Percentiles rank a stretch among this genome's conserved stretches.
phyloP scores from a whole-genome alignment of 2,329 filamentous ascomycete species.

The Fusarium redolens region DNA sequence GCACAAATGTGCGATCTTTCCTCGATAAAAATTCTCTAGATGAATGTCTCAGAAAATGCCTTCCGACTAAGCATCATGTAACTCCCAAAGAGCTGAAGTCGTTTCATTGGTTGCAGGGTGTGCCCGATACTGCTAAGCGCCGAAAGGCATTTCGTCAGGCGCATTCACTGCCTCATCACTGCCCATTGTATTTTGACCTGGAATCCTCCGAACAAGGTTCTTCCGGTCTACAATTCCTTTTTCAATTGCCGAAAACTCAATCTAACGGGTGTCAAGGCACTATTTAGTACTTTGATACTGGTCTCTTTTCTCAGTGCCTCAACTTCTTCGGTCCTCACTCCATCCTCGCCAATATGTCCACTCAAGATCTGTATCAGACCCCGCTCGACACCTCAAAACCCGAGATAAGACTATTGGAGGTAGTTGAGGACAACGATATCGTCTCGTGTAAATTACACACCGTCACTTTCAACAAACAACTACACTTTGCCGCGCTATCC shows the following conservation, averaged over 20 bases:
- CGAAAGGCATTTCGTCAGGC: neutral
- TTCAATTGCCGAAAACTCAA: fast-evolving
- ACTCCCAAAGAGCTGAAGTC: neutral
- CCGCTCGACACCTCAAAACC: neutral
- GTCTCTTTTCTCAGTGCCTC: fast-evolving
- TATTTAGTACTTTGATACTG: fast-evolving
- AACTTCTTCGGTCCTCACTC: neutral
- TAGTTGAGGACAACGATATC: neutral
- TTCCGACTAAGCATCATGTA: neutral
- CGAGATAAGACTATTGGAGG: neutral
- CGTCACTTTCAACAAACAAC: neutral
- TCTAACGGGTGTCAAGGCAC: fast-evolving
- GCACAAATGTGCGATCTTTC: neutral
- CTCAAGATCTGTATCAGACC: neutral
- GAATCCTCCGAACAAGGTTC: fast-evolving
- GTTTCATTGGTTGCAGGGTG: neutral
- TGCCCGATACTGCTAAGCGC: neutral
- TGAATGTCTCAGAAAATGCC: neutral
- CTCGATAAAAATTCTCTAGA: neutral
- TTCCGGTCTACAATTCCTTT: fast-evolving
- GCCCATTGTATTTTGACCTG: neutral
- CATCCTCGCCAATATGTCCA: neutral
- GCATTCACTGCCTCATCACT: neutral
- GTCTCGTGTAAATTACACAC: neutral
- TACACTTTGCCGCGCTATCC: neutral